phyloP scores from a whole-genome alignment of 2,329 filamentous ascomycete species.

The Ceratocystis ficicola region DNA sequence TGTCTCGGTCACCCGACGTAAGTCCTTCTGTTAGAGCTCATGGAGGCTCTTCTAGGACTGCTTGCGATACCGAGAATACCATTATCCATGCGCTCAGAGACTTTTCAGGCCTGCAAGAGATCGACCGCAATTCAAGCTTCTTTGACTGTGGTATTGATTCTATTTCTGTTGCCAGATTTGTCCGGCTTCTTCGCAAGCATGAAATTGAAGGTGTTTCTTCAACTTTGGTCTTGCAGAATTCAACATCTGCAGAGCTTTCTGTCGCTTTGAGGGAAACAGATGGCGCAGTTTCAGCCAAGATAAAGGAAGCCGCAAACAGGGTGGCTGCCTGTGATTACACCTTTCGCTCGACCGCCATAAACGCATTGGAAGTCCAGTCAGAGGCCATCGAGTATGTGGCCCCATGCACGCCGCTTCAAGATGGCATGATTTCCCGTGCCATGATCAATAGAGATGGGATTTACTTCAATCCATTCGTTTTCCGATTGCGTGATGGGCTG shows the following conservation, averaged over 20 bases:
- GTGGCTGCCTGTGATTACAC: slow-evolving; percentile 54
- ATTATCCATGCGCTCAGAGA: slow-evolving; percentile 44
- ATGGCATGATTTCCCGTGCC: slow-evolving; percentile 69
- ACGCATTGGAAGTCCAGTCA: slow-evolving; percentile 38
- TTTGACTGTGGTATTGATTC: slow-evolving; percentile 85
- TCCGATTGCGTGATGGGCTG: slow-evolving; percentile 39
- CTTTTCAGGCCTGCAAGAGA: slow-evolving; percentile 36
- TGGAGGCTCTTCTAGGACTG: background rate
- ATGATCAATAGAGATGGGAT: slow-evolving; percentile 40
- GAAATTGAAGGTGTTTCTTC: slow-evolving; percentile 52
- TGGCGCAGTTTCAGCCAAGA: background rate
- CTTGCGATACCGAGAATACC: slow-evolving; percentile 23
- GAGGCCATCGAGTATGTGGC: slow-evolving; percentile 57
- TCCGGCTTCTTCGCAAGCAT: slow-evolving; percentile 47
- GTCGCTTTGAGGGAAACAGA: slow-evolving; percentile 27
- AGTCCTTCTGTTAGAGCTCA: slow-evolving; percentile 29
- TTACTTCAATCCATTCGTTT: slow-evolving; percentile 68
- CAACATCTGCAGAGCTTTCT: slow-evolving; percentile 38
- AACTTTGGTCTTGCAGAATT: slow-evolving; percentile 54
- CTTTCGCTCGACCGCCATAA: slow-evolving; percentile 42
- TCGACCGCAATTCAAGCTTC: slow-evolving; percentile 51
- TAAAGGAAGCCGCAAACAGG: slow-evolving; percentile 37
- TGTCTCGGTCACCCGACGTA: slow-evolving; percentile 23
- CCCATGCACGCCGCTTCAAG: slow-evolving; percentile 75
- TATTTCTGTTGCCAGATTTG: slow-evolving; percentile 64